phyloP scores from a whole-genome alignment of 306 rosid genomes.

The Lagenaria siceraria region DNA sequence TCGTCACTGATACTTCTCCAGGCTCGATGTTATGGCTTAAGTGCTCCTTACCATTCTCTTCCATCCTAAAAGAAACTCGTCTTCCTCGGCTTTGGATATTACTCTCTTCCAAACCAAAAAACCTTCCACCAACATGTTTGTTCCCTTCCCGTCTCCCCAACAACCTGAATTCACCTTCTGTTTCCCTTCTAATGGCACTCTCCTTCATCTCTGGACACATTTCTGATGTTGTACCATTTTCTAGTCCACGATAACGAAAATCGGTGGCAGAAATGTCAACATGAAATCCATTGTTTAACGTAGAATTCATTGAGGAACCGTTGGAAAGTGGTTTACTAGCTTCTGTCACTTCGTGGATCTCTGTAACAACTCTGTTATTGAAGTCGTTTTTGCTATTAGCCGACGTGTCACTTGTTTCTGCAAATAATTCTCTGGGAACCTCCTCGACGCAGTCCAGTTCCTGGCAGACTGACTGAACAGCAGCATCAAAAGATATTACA shows the following conservation, averaged over 20 bases:
- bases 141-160: constrained; percentile 76
- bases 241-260: constrained; percentile 26
- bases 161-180: constrained; percentile 92
- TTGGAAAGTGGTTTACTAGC: constrained; percentile 1
- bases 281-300: constrained; percentile 26
- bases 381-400: constrained; percentile 10
- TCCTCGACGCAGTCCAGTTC: constrained; percentile 68
- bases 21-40: constrained; percentile 29
- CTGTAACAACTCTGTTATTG: constrained; percentile 11
- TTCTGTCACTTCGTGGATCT: constrained; percentile 53
- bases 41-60: constrained; percentile 51
- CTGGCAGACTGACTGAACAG: constrained; percentile 63
- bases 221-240: constrained; percentile 46
- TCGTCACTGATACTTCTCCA: constrained; percentile 46
- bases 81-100: constrained; percentile 47
- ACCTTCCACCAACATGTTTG: constrained; percentile 51
- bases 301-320: background rate
- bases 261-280: constrained; percentile 21
- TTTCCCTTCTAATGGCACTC: constrained; percentile 94
- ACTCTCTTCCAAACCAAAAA: constrained; percentile 67
- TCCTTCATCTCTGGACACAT: constrained; percentile 51
- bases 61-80: constrained; percentile 76
- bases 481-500: constrained; percentile 79
- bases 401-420: constrained; percentile 16
- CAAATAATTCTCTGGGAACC: constrained; percentile 42